Evolutionary conservation across 176 grass and related monocot genomes (phyloP), one percentile per base, ranked within the genome.

Genomic region (Panicum miliaceum): DNA sequence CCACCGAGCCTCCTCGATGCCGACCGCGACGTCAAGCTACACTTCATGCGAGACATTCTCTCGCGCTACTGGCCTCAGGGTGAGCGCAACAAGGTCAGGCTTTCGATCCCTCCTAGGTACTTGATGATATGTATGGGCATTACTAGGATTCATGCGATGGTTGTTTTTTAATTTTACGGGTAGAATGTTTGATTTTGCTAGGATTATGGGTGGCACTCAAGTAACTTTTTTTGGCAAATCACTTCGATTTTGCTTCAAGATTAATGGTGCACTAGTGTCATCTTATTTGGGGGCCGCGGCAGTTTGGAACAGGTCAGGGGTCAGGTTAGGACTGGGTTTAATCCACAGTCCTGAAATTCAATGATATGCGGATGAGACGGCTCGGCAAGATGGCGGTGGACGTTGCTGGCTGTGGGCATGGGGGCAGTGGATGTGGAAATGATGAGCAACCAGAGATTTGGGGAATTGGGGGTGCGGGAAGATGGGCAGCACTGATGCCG

Each of bases 21-120:
- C 60, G 72, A 88, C 73, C 92, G 92, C 70, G 86, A 90, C 19
- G 61, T 84, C 54, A 94, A 94, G 87, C 43, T 90, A 47, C 89
- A 83, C 46, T 89, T 89, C 73, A 92, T 94, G 92, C 58, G 80
- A 48, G 92, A 91, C 53, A 82, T 94, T 66, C 92, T 94, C 29
- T 23, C 73, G 29, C 89, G 87, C 50, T 94, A 94, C 82, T 94
- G 90, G 92, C 92, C 92, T 8, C 89, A 90, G 48, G 89, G 89
- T 45, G 92, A 94, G 82, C 89, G 92, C 27, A 89, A 84, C 87
- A 91, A 91, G 89, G 92, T 92, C 62, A 68, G 13, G 6, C 15
- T 81, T 54, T 65, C 18, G 26, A 80, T 69, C 36, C 37, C 64
- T 78, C 61, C 19, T 71, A 67, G 18, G 18, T 64, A 25, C 78